Evolutionary conservation across 2,329 filamentous ascomycete genomes (phyloP).

Genomic region (Arthroderma sp.): DNA sequence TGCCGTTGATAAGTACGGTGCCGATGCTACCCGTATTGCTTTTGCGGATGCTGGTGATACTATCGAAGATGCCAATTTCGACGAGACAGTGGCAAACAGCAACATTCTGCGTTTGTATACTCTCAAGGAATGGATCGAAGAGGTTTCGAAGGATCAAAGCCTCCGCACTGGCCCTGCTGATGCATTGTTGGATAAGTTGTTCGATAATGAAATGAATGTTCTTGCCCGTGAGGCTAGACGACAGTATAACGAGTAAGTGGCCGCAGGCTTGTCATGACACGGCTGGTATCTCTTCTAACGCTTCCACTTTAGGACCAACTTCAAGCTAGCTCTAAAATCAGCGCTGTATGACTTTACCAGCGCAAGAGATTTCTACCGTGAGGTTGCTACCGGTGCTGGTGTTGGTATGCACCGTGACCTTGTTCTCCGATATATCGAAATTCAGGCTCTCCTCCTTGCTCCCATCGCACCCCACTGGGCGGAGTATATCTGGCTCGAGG

Average conservation of each 20-base stretch:
- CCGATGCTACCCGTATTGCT: constrained; percentile 80
- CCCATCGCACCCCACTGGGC: constrained; percentile 87
- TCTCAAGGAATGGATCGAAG: constrained; percentile 84
- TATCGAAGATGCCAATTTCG: constrained; percentile 92
- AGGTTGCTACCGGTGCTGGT: constrained; percentile 60
- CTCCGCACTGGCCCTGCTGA: constrained; percentile 66
- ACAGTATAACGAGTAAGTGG: constrained; percentile 56
- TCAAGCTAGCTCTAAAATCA: constrained; percentile 75
- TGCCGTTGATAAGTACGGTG: constrained; percentile 80
- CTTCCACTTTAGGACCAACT: constrained; percentile 47
- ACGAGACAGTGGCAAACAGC: constrained; percentile 85
- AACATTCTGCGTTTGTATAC: constrained; percentile 75
- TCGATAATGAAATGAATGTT: constrained; percentile 83
- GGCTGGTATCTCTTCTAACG: neutral
- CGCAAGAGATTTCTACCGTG: constrained; percentile 81
- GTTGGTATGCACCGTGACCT: constrained; percentile 79
- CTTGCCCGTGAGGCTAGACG: constrained; percentile 65
- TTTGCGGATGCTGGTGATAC: constrained; percentile 90
- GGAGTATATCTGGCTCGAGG: constrained; percentile 87
- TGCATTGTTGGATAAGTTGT: constrained; percentile 73
- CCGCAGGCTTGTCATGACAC: neutral
- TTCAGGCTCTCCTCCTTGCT: constrained; percentile 69
- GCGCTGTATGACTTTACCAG: constrained; percentile 83
- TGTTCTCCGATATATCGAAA: constrained; percentile 66
- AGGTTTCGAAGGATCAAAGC: constrained; percentile 58